These are phyloP conservation scores for Penicillium sp. DNA, from an alignment of 2,329 filamentous ascomycete genomes.

Conservation along the genomic window DNA sequence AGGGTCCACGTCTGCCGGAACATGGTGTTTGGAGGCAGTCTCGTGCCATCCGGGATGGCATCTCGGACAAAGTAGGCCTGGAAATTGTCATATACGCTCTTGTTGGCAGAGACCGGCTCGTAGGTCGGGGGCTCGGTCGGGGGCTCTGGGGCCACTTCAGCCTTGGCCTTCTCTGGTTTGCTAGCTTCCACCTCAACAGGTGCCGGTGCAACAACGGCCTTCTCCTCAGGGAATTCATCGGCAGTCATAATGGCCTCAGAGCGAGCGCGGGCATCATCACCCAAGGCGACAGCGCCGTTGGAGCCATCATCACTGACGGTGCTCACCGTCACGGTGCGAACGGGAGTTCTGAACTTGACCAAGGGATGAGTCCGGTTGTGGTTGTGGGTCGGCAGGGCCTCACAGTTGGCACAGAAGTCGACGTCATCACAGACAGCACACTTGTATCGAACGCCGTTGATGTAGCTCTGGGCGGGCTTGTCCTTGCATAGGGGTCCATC, in stretches of 20 bases:
- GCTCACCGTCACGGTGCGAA: conserved; percentile 80
- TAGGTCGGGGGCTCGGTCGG: background rate
- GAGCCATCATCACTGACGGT: conserved; percentile 73
- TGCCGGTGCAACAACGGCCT: conserved; percentile 14
- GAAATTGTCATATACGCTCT: conserved; percentile 18
- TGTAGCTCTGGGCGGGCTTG: conserved; percentile 50
- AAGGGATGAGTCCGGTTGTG: conserved; percentile 97
- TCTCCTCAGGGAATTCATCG: conserved; percentile 32
- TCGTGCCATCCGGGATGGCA: conserved; percentile 70
- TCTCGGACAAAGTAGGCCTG: conserved; percentile 73
- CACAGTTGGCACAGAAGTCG: conserved; percentile 92
- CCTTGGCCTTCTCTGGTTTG: conserved; percentile 6
- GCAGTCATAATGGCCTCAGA: conserved; percentile 6
- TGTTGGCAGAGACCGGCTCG: background rate
- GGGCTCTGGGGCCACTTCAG: background rate
- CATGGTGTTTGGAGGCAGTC: conserved; percentile 62
- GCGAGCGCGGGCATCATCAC: conserved; percentile 59
- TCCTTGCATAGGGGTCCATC: conserved; percentile 82
- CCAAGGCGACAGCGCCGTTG: conserved; percentile 63
- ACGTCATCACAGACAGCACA: conserved; percentile 92
- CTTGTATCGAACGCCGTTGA: conserved; percentile 88
- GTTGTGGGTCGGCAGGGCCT: conserved; percentile 74
- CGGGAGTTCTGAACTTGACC: conserved; percentile 93
- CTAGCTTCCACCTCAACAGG: conserved; percentile 22
- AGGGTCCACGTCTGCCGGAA: conserved; percentile 92